These are phyloP conservation scores for Colletotrichum falcatum DNA, from an alignment of 2,329 filamentous ascomycete genomes.

Conservation along the genomic window DNA sequence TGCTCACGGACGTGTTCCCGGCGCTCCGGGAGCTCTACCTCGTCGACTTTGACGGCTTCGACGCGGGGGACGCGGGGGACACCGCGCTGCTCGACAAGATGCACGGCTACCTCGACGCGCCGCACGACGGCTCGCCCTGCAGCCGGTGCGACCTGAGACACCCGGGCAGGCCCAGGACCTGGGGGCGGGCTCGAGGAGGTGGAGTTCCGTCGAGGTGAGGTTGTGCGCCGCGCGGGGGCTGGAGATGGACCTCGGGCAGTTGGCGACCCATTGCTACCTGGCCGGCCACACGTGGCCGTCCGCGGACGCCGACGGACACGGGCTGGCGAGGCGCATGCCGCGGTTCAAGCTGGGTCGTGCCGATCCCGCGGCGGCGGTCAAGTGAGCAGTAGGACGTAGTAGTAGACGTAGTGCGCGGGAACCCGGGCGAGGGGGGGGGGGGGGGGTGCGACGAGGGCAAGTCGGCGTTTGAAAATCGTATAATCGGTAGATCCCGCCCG, in stretches of 20 bases:
- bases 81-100: neutral
- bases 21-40: slow-evolving; percentile 5
- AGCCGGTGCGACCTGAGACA: slow-evolving; percentile 1
- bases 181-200: slow-evolving; percentile 1
- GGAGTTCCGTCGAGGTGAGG: slow-evolving; percentile 16
- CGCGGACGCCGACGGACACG: too few relatives aligned
- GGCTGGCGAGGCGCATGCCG: neutral
- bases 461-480: too few relatives aligned
- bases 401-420: too few relatives aligned
- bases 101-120: slow-evolving; percentile 1
- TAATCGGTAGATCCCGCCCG: too few relatives aligned
- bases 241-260: neutral
- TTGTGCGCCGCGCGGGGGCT: neutral
- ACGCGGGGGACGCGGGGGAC: neutral
- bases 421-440: too few relatives aligned
- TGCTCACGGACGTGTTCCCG: slow-evolving; percentile 16
- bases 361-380: neutral
- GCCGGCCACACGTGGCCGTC: neutral
- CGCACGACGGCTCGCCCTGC: neutral
- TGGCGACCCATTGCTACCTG: neutral
- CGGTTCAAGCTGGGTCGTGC: neutral
- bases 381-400: too few relatives aligned
- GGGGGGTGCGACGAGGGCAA: neutral
- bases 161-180: neutral
- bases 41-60: slow-evolving; percentile 1